Conservation (phyloP, 2,329 filamentous ascomycete genomes). For the Phialophora macrospora region DNA sequence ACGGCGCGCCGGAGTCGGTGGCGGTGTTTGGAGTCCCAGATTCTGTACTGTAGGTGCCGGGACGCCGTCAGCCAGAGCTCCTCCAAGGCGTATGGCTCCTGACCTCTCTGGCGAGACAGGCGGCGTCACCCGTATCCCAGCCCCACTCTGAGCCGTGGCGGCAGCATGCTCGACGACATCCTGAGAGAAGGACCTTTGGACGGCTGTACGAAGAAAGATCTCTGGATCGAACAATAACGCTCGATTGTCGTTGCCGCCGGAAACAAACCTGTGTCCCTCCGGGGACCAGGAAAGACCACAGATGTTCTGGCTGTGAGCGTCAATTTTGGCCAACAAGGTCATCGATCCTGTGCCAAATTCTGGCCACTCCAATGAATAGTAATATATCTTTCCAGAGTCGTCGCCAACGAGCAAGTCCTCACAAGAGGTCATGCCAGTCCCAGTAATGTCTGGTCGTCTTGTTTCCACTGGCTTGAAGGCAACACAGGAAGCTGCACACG, state of each 20-base stretch:
- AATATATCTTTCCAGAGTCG: conserved; percentile 79
- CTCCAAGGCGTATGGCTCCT: neutral
- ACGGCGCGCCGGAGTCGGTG: conserved; percentile 19
- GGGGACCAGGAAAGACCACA: conserved; percentile 90
- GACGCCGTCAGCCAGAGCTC: neutral
- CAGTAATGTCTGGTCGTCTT: conserved; percentile 55
- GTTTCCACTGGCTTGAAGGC: conserved; percentile 73
- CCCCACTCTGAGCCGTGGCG: neutral
- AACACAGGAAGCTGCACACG: conserved; percentile 75
- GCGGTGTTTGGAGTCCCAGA: conserved; percentile 18
- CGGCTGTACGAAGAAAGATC: conserved; percentile 54
- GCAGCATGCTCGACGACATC: conserved; percentile 7
- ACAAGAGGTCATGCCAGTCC: conserved; percentile 58
- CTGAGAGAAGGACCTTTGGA: conserved; percentile 17
- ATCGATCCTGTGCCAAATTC: conserved; percentile 62
- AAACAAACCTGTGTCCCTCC: conserved; percentile 77
- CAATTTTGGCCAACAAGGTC: conserved; percentile 75
- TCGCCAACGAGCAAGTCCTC: conserved; percentile 90
- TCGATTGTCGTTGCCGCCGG: conserved; percentile 89
- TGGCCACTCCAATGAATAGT: conserved; percentile 89
- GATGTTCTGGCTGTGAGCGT: conserved; percentile 83
- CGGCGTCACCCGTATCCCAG: conserved; percentile 12
- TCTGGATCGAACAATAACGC: conserved; percentile 79
- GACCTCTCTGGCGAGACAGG: conserved; percentile 22
- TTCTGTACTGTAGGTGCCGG: neutral